phyloP scores from a whole-genome alignment of 2,329 filamentous ascomycete genomes.

The Fusarium annulatum region DNA sequence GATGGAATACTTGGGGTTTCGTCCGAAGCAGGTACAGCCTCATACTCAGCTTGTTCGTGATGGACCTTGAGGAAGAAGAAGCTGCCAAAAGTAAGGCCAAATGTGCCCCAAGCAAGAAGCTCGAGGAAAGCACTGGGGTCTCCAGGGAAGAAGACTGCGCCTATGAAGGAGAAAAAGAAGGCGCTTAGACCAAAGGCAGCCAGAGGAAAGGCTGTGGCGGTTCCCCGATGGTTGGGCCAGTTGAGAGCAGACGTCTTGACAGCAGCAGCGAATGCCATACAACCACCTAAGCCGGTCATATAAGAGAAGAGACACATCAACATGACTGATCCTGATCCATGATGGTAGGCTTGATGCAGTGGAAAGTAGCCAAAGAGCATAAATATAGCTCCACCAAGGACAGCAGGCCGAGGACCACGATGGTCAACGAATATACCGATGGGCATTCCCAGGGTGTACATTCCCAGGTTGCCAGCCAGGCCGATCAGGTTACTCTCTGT shows the following conservation, averaged over 20 bases:
- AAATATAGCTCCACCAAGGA: constrained; percentile 77
- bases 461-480: constrained; percentile 86
- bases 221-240: constrained; percentile 90
- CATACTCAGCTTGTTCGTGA: constrained; percentile 66
- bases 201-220: constrained; percentile 91
- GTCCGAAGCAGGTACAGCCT: constrained; percentile 60
- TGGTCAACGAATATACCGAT: constrained; percentile 88
- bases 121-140: constrained; percentile 85
- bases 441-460: constrained; percentile 92
- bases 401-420: constrained; percentile 81
- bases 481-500: constrained; percentile 94
- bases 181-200: constrained; percentile 95
- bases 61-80: constrained; percentile 88
- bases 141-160: constrained; percentile 81
- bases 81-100: constrained; percentile 76
- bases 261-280: constrained; percentile 87
- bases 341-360: constrained; percentile 81
- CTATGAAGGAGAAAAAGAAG: constrained; percentile 91
- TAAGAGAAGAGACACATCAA: constrained; percentile 85
- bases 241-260: constrained; percentile 91
- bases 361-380: constrained; percentile 87
- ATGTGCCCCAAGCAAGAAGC: constrained; percentile 83
- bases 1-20: constrained; percentile 22
- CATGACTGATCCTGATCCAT: constrained; percentile 68
- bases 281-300: constrained; percentile 88